Conservation (phyloP, 1,284 basidiomycete species). For the Naganishia albida region DNA sequence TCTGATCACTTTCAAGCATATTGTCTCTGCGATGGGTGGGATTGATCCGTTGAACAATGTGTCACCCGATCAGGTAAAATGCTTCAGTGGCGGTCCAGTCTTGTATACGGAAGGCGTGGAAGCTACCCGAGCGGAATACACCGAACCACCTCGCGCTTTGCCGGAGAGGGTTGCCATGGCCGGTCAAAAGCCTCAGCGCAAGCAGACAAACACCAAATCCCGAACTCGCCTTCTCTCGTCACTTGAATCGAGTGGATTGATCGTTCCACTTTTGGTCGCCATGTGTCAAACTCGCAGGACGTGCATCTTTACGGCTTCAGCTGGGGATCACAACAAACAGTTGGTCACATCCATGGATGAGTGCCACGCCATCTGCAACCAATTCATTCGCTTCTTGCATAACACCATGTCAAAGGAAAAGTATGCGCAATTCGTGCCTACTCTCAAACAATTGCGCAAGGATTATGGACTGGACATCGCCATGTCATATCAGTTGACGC, state of each 20-base stretch:
- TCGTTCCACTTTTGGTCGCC: slow-evolving; percentile 80
- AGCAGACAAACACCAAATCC: slow-evolving; percentile 25
- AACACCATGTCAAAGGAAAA: slow-evolving; percentile 52
- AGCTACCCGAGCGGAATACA: slow-evolving; percentile 51
- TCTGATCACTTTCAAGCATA: slow-evolving; percentile 83
- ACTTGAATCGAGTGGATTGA: slow-evolving; percentile 70
- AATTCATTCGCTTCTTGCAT: slow-evolving; percentile 59
- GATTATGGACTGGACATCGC: slow-evolving; percentile 75
- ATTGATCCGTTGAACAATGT: slow-evolving; percentile 87
- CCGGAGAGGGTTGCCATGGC: slow-evolving; percentile 18
- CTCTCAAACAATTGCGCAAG: slow-evolving; percentile 68
- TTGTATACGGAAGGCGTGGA: slow-evolving; percentile 76
- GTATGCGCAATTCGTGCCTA: slow-evolving; percentile 58
- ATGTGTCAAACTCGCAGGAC: slow-evolving; percentile 83
- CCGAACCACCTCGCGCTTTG: slow-evolving; percentile 35
- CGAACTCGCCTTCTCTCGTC: slow-evolving; percentile 65
- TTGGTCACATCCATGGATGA: slow-evolving; percentile 82
- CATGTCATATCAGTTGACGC: slow-evolving; percentile 86
- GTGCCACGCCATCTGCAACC: slow-evolving; percentile 58
- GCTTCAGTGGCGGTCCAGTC: slow-evolving; percentile 85
- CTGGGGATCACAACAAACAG: slow-evolving; percentile 71
- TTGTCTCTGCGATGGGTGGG: slow-evolving; percentile 93
- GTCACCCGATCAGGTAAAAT: slow-evolving; percentile 81
- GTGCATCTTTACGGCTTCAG: slow-evolving; percentile 67
- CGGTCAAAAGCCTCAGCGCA: slow-evolving; percentile 23